These are phyloP conservation scores for Pleurotus sapidus DNA, from an alignment of 768 basidiomycete genomes.

Conservation along the genomic window DNA sequence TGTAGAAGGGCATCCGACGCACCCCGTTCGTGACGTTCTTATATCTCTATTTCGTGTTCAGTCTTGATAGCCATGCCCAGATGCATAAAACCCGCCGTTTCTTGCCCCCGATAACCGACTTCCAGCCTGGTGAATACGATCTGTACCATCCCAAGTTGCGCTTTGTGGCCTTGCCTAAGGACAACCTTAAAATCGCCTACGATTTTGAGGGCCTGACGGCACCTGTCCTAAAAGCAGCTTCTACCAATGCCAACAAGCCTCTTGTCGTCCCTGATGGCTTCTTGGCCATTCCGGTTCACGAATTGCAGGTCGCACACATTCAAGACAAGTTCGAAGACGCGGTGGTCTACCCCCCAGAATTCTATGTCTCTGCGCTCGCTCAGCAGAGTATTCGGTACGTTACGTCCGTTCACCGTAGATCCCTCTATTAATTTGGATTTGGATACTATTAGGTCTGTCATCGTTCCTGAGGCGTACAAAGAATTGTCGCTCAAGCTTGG, in stretches of 20 bases:
- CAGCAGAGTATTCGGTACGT: conserved; percentile 54
- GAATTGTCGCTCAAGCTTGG: conserved; percentile 52
- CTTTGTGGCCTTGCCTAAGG: conserved; percentile 42
- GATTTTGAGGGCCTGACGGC: conserved; percentile 42
- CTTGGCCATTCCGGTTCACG: conserved; percentile 50
- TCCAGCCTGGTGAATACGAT: conserved; percentile 46
- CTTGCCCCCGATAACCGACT: conserved; percentile 44
- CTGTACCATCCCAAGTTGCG: conserved; percentile 46
- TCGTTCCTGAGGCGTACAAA: conserved; percentile 43
- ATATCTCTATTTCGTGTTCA: background rate
- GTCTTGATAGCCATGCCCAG: conserved; percentile 22
- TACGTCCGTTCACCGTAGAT: background rate
- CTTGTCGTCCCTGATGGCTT: conserved; percentile 31
- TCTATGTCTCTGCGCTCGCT: conserved; percentile 40
- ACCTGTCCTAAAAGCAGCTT: conserved; percentile 40
- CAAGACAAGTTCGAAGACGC: conserved; percentile 46
- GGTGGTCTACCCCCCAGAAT: conserved; percentile 38
- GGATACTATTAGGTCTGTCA: conserved; percentile 39
- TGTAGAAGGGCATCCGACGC: conserved; percentile 58
- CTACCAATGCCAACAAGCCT: conserved; percentile 30
- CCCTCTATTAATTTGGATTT: background rate
- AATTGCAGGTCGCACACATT: conserved; percentile 50
- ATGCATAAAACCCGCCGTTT: conserved; percentile 58
- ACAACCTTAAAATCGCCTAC: conserved; percentile 43
- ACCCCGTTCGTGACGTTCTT: conserved; percentile 38